phyloP scores from a whole-genome alignment of 116 monocot species.

The Dioscorea cayenensis region DNA sequence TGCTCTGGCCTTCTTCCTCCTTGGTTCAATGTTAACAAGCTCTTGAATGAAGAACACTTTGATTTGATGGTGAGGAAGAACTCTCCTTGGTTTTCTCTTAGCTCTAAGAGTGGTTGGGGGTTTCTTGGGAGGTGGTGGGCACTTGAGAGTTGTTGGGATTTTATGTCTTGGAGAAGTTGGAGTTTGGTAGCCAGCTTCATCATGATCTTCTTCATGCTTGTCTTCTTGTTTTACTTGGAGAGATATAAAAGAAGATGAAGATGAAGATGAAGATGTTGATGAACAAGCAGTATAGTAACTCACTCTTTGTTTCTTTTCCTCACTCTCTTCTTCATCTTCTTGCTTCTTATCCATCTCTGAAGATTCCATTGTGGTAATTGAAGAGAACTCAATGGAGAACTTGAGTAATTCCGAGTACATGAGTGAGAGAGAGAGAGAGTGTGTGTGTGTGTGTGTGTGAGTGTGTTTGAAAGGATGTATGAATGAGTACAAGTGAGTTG shows the following conservation, averaged over 20 bases:
- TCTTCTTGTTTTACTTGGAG: not conserved
- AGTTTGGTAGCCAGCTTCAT: slow-evolving; percentile 4
- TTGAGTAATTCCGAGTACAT: not conserved
- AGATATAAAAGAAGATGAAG: not conserved
- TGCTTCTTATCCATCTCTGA: not conserved
- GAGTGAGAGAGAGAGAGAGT: not conserved
- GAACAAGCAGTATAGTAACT: not conserved
- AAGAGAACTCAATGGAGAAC: not conserved
- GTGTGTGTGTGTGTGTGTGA: not conserved
- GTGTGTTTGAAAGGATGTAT: not conserved
- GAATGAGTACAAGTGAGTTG: not conserved
- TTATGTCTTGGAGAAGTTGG: slow-evolving; percentile 10
- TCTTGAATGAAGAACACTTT: not conserved
- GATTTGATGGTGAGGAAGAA: not conserved
- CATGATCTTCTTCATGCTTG: not conserved
- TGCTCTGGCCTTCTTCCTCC: slow-evolving; percentile 3
- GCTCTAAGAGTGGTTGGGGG: not conserved
- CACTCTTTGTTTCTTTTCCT: not conserved
- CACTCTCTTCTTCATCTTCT: not conserved
- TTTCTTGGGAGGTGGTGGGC: slow-evolving; percentile 2
- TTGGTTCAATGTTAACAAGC: not conserved
- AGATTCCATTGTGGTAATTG: not conserved
- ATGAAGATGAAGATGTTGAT: not conserved
- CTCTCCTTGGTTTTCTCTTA: not conserved
- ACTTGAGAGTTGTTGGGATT: slow-evolving; percentile 3